Evolutionary conservation across 2,329 filamentous ascomycete species (phyloP).

Genomic region (Arthrobotrys conoides): DNA sequence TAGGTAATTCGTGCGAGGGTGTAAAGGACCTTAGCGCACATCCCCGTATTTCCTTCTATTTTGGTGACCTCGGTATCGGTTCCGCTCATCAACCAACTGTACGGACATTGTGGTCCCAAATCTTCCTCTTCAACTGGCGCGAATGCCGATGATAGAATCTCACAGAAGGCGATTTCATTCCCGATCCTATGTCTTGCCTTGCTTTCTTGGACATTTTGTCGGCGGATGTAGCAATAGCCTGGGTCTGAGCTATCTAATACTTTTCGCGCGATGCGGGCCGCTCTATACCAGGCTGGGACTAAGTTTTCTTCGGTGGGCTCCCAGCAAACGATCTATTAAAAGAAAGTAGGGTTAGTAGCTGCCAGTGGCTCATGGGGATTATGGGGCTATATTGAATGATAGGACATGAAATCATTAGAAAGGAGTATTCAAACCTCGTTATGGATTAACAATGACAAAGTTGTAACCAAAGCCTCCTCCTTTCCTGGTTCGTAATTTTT

Average conservation of each 20-base stretch:
- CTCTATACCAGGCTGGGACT: slow-evolving; percentile 14
- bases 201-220: slow-evolving; percentile 11
- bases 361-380: neutral
- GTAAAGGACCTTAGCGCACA: slow-evolving; percentile 3
- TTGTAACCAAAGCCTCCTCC: slow-evolving; percentile 15
- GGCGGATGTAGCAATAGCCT: neutral
- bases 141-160: slow-evolving; percentile 13
- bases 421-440: neutral
- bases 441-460: slow-evolving; percentile 2
- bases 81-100: slow-evolving; percentile 13
- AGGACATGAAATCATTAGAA: no score
- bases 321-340: slow-evolving; percentile 17
- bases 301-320: neutral
- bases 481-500: slow-evolving; percentile 11
- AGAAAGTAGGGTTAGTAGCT: neutral
- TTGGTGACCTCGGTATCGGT: neutral
- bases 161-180: slow-evolving; percentile 13
- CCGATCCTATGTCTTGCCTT: slow-evolving; percentile 12
- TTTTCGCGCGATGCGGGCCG: neutral
- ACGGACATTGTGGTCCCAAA: slow-evolving; percentile 2
- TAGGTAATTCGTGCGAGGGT: slow-evolving; percentile 17
- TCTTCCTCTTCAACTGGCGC: slow-evolving; percentile 19
- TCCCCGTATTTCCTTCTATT: slow-evolving; percentile 22
- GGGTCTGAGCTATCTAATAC: slow-evolving; percentile 12
- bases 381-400: no score